phyloP scores from a whole-genome alignment of 495 filamentous ascomycete species.

The Penicillium lividum region DNA sequence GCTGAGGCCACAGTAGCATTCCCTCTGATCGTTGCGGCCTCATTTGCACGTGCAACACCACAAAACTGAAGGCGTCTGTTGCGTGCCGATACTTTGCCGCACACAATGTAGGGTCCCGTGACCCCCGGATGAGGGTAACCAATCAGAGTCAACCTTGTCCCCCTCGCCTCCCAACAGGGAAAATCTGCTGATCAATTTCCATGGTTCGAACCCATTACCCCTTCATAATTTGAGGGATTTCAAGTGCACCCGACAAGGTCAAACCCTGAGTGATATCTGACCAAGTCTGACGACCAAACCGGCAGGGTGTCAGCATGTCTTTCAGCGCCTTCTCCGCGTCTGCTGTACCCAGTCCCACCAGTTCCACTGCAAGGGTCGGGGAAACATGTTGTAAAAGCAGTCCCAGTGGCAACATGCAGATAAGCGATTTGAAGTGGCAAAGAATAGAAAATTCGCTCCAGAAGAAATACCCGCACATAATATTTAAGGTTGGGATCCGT shows the following conservation, averaged over 20 bases:
- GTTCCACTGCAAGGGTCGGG: background rate
- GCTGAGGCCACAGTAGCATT: constrained; percentile 91
- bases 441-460: constrained; percentile 4
- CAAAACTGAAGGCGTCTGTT: constrained; percentile 1
- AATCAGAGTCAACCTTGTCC: constrained; percentile 5
- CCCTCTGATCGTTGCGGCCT: constrained; percentile 91
- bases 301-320: background rate
- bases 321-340: background rate
- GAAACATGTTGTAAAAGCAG: background rate
- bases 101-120: constrained; percentile 23
- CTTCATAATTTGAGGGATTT: background rate
- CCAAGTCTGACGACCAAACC: background rate
- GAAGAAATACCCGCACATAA: background rate
- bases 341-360: background rate
- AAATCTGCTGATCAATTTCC: background rate
- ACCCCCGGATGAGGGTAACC: constrained; percentile 1
- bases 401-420: background rate
- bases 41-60: constrained; percentile 62
- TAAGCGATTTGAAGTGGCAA: background rate
- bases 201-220: background rate
- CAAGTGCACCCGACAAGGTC: background rate
- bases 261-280: background rate
- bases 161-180: background rate
- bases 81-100: background rate
- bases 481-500: constrained; percentile 25